Evolutionary conservation across 257 asterid species (phyloP).

Genomic region (Schizonepeta tenuifolia): DNA sequence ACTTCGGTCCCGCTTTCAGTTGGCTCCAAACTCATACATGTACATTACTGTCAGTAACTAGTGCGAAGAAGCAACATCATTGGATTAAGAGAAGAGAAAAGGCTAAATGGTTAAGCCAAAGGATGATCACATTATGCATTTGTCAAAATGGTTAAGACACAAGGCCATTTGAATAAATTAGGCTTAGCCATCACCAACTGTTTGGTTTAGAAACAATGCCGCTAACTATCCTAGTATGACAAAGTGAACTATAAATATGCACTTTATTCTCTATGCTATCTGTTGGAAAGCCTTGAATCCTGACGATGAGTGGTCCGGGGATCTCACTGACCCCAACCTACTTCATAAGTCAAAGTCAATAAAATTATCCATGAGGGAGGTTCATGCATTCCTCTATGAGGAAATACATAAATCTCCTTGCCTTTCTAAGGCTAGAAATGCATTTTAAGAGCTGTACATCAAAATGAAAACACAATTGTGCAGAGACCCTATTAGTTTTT

Average conservation of each 20-base stretch:
- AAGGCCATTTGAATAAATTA: background rate
- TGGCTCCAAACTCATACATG: background rate
- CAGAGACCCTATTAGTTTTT: conserved; percentile 5
- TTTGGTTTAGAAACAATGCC: background rate
- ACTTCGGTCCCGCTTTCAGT: conserved; percentile 10
- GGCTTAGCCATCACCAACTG: background rate
- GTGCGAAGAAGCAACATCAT: background rate
- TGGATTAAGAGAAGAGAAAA: background rate
- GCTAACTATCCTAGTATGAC: background rate
- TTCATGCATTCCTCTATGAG: background rate
- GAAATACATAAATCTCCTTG: background rate
- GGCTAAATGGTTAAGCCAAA: background rate
- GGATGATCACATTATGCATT: background rate
- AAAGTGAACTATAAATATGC: background rate
- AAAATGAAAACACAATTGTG: conserved; percentile 16
- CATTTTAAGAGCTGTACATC: background rate
- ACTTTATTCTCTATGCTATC: background rate
- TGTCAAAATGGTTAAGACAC: background rate
- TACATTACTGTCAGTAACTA: background rate
- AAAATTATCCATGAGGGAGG: background rate
- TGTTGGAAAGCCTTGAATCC: too few relatives aligned
- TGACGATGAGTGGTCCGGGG: too few relatives aligned
- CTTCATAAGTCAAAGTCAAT: background rate
- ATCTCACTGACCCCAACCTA: background rate
- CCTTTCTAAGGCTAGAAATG: background rate